Base-by-base conservation (phyloP, 2,329 filamentous ascomycete genomes). In the Arthrobotrys megalospora region DNA sequence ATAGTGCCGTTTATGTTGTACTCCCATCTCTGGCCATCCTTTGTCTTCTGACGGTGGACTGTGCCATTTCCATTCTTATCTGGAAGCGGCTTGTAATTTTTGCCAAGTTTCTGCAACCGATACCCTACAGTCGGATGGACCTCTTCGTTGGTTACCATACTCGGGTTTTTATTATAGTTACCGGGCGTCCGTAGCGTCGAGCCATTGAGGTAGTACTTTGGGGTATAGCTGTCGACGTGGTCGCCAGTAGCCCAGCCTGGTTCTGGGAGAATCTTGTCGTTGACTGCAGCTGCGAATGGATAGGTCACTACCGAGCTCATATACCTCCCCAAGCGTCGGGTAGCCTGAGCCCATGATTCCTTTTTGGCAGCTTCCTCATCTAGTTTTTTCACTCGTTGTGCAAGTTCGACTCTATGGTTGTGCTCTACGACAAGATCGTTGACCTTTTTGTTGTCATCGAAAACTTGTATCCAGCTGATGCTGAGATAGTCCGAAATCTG, bases 401-500 rank as follows among this genome's bases (percentile, higher is more conserved):
- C 64, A 10, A 68, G 16, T 50, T 41, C 24, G 41, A 71, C 24
- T 14, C 24, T 14, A 8, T 66, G 11, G n/a, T 71, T 71, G 52
- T 48, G 45, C n/a, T 62, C 38, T 5, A 3, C 50, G 24, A 71
- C 28, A 16, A 38, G 34, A 3, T 70, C 38, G 21, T 70, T 43
- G 67, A 53, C 12, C 47, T 71, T n/a, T n/a, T n/a, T 45, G 41
- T 2, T 11, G 34, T 52, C 50, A 10, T 68, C 64, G 10, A 19
- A 3, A n/a, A 58, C 60, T 21, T 24, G 45, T 14, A 6, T 19
- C 11, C 36, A 6, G 28, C 63, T 28, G 43, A 71, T 63, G 43
- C 43, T 32, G 1, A 71, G 55, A 36, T 81, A 76, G 14, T 80
- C 71, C 12, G 79, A 41, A 41, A 81, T 77, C 6, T 67, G 72